These are phyloP conservation scores for Nakazawaea ambrosiae DNA, from an alignment of 805 yeast genomes.

Conservation along the genomic window DNA sequence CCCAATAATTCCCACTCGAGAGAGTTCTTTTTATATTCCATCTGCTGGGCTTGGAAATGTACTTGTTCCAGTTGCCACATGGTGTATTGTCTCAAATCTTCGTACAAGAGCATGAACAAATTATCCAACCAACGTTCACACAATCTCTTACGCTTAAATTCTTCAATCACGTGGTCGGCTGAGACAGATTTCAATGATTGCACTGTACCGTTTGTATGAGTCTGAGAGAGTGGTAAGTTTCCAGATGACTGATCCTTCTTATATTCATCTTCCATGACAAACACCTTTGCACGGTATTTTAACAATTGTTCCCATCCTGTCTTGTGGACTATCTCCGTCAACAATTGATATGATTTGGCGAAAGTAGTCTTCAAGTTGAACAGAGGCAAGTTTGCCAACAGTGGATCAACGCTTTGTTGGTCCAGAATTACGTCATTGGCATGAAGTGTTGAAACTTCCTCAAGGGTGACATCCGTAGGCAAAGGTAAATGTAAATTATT, in stretches of 20 bases:
- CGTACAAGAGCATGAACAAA: slow-evolving; percentile 60
- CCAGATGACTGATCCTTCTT: slow-evolving; percentile 24
- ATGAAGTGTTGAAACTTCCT: slow-evolving; percentile 61
- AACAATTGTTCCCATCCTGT: slow-evolving; percentile 71
- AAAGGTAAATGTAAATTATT: slow-evolving; percentile 66
- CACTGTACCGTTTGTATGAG: slow-evolving; percentile 11
- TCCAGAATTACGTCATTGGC: slow-evolving; percentile 60
- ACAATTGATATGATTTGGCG: slow-evolving; percentile 48
- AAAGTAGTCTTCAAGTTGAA: slow-evolving; percentile 56
- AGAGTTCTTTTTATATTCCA: slow-evolving; percentile 69
- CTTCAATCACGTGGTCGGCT: slow-evolving; percentile 19
- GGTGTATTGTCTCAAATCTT: slow-evolving; percentile 75
- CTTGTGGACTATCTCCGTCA: slow-evolving; percentile 57
- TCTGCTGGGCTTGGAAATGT: slow-evolving; percentile 83
- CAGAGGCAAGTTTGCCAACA: slow-evolving; percentile 58
- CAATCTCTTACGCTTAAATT: slow-evolving; percentile 55
- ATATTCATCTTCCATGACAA: slow-evolving; percentile 64
- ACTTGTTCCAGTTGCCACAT: slow-evolving; percentile 90
- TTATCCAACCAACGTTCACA: slow-evolving; percentile 75
- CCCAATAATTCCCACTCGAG: slow-evolving; percentile 94
- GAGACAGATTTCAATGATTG: slow-evolving; percentile 10
- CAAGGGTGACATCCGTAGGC: slow-evolving; percentile 67
- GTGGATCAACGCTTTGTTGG: slow-evolving; percentile 58
- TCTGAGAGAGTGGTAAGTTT: slow-evolving; percentile 3
- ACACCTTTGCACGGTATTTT: slow-evolving; percentile 51